These are phyloP conservation scores for Histomonas meleagridis DNA, from an alignment of 208 protist species.

Conservation along the genomic window DNA sequence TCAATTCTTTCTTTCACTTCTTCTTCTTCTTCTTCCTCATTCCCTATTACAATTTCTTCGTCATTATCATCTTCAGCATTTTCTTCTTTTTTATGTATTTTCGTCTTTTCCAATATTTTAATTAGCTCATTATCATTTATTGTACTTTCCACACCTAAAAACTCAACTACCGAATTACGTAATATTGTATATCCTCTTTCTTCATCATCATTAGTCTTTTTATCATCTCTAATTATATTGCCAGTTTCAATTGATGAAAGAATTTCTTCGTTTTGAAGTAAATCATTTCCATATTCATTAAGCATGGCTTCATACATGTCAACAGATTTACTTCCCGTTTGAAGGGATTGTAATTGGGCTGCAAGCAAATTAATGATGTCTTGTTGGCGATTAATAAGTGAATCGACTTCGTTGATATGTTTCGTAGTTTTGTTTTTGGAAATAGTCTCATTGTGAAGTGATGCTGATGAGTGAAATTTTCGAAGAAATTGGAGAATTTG, in stretches of 20 bases:
- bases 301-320: not conserved
- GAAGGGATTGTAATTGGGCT: not conserved
- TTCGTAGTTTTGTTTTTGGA: not conserved
- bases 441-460: not conserved
- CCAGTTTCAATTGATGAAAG: not conserved
- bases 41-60: too few relatives aligned
- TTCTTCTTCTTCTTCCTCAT: too few relatives aligned
- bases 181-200: too few relatives aligned
- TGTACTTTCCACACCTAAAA: too few relatives aligned
- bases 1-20: too few relatives aligned
- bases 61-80: too few relatives aligned
- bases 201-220: too few relatives aligned
- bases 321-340: not conserved
- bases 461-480: not conserved
- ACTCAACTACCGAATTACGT: too few relatives aligned
- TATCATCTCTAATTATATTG: not conserved
- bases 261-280: not conserved
- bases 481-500: not conserved
- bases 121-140: too few relatives aligned
- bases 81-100: too few relatives aligned
- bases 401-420: too few relatives aligned
- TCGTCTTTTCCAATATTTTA: too few relatives aligned
- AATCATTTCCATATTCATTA: not conserved
- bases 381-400: not conserved
- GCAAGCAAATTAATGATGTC: conserved; percentile 22